Base-by-base conservation (phyloP, 176 grass and related monocot species). In the Bonia amplexicaulis region DNA sequence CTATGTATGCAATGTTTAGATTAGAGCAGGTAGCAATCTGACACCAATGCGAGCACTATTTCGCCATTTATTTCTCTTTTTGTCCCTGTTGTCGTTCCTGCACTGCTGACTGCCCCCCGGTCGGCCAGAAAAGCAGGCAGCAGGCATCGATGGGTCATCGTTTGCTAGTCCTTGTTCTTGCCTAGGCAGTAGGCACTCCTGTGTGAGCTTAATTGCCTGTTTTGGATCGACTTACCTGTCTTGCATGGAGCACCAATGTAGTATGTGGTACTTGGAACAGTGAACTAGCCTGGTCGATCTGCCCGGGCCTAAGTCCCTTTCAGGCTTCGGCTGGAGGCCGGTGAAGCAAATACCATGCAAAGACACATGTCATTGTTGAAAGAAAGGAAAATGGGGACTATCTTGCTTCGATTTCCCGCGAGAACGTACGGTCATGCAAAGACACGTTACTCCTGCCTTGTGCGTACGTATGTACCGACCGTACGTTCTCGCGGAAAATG, bases 121-220 rank as follows among this genome's bases (percentile, higher is more conserved):
- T 14, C n/a, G 42, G 60, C 39, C 14, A 49, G 29, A 33, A 33
- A 26, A 3, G 64, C 29, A 69, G 12, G 39, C 35, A 44, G 6
- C 14, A 72, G 16, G 57, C 63, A 80, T n/a, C 35, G 33, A 53
- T 45, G 9, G 6, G 63, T 12, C 2, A 31, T 73, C 72, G 76
- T 80, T 86, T 40, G 55, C 9, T 86, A 80, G 76, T 1, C 33
- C 54, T 80, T 86, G 84, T 80, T 64, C 42, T 54, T 20, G 44
- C 22, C 14, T 72, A 16, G 11, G 39, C 64, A 66, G 12, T 2
- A 16, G 11, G 39, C 64, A 66, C 19, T 2, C 33, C 48, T 27
- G 45, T 22, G 5, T 6, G 33, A 22, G 33, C 46, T 17, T 54
- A 52, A 35, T 42, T 45, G 47, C 52, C 33, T 48, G 13, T 64